Conservation (phyloP, 148 eudicot species). For the Heliamphora exappendiculata region DNA sequence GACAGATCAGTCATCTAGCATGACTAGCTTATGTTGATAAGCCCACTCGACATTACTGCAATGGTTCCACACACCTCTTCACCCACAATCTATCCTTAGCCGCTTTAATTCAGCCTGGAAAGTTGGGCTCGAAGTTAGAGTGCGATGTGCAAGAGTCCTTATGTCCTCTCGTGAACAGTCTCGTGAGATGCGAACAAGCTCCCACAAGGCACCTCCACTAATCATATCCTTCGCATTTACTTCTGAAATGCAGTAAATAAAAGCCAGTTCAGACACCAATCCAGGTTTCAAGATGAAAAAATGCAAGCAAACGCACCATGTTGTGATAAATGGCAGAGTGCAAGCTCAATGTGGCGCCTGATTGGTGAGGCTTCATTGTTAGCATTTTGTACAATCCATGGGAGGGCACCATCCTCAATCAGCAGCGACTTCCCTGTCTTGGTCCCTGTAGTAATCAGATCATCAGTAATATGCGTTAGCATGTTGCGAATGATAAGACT, state of each 20-base stretch:
- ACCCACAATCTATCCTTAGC: conserved; percentile 42
- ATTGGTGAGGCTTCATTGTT: conserved; percentile 81
- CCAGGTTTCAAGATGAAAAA: conserved; percentile 1
- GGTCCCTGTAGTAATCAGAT: conserved; percentile 33
- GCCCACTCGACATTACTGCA: neutral
- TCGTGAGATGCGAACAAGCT: conserved; percentile 76
- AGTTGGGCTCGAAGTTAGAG: conserved; percentile 54
- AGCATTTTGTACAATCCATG: conserved; percentile 89
- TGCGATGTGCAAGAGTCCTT: conserved; percentile 63
- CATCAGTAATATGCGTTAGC: conserved; percentile 1
- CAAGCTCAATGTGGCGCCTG: conserved; percentile 84
- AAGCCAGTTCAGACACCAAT: neutral
- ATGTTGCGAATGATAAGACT: neutral
- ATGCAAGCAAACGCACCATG: conserved; percentile 45
- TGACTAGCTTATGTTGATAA: neutral
- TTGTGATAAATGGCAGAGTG: conserved; percentile 87
- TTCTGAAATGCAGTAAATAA: conserved; percentile 35
- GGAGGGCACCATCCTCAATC: conserved; percentile 75
- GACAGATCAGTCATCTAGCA: neutral
- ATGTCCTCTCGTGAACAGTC: conserved; percentile 83
- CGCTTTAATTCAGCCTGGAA: conserved; percentile 70
- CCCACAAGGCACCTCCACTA: conserved; percentile 81
- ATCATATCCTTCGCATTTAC: conserved; percentile 84
- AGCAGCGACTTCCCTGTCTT: conserved; percentile 65
- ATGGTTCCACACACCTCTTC: conserved; percentile 7